Base-by-base conservation (phyloP, 805 yeast genomes). In the Tetrapisispora taiwanensis region DNA sequence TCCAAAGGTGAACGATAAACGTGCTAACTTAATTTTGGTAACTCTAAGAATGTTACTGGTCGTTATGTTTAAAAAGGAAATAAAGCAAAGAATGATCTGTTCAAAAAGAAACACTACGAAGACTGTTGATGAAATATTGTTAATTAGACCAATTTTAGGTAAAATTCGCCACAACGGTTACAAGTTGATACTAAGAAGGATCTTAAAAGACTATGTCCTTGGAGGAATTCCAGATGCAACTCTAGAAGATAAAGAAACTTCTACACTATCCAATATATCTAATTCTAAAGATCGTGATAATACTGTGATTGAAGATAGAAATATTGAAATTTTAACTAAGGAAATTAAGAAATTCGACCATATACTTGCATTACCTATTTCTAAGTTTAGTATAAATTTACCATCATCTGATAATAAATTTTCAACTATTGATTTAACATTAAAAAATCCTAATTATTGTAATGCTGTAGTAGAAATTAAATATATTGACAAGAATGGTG, bases 1-100 rank as follows among this genome's bases (percentile, higher is more conserved):
- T 2, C 57, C 72, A 66, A 70, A 71, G 62, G 56, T 74, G 48
- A 59, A 67, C 46, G 66, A 66, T 42, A 52, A 45, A 43, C 56
- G 70, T 37, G 72, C 71, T 0, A 58, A 60, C 42, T 39, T 66
- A 15, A 48, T 66, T 22, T 51, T 64, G n/a, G 50, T 63, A 1
- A 60, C 50, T 56, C 54, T 54, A 47, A 55, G 62, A 58, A 54
- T 56, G 59, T 56, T 59, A 55, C 52, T 60, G 63, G 69, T 64
- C 1, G 56, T 55, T 46, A 62, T 53, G 63, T 70, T 55, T 68
- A 73, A 57, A 68, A 70, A 51, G 51, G 64, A 56, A 43, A 39
- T 56, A 30, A 60, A 42, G 40, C 54, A 45, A 49, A 59, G 52
- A 49, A 51, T 54, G 47, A 52, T 52, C 27, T 45, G 55, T 1